Conservation (phyloP, 495 filamentous ascomycete genomes). For the Jackrogersella multiformis region DNA sequence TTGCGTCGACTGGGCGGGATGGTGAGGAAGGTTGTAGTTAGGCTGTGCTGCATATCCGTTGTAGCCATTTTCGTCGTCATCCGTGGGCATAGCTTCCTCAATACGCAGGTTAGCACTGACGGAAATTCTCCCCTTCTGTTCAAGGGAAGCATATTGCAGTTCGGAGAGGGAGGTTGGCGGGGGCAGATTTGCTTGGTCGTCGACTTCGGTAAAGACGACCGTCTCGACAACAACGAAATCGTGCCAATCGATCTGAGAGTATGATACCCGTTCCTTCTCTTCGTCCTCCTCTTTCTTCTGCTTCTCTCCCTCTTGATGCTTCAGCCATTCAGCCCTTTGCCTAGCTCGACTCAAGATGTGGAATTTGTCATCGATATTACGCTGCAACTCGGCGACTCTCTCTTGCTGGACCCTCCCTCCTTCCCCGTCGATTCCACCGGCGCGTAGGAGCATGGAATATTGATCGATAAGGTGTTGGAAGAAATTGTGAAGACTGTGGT, state of each 20-base stretch:
- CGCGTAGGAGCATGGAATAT: conserved; percentile 82
- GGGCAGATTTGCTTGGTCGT: conserved; percentile 86
- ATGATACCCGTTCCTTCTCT: conserved; percentile 84
- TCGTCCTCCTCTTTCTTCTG: conserved; percentile 87
- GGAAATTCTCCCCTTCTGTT: conserved; percentile 91
- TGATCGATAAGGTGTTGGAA: conserved; percentile 93
- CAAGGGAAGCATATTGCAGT: conserved; percentile 90
- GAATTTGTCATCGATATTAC: conserved; percentile 81
- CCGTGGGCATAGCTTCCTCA: conserved; percentile 93
- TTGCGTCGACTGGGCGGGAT: conserved; percentile 42
- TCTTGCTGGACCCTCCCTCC: conserved; percentile 72
- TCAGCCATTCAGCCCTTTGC: conserved; percentile 85
- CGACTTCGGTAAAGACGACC: conserved; percentile 88
- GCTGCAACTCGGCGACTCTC: conserved; percentile 76
- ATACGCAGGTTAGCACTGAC: conserved; percentile 83
- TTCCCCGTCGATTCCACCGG: conserved; percentile 73
- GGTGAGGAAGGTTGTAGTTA: conserved; percentile 45
- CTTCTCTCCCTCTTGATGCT: conserved; percentile 85
- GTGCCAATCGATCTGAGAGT: conserved; percentile 96
- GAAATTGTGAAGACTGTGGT: conserved; percentile 94
- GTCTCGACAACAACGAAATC: conserved; percentile 97
- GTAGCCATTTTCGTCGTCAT: conserved; percentile 68
- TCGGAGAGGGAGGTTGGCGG: conserved; percentile 89
- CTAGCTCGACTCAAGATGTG: conserved; percentile 82
- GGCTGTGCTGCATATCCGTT: conserved; percentile 63